Percentiles rank a stretch among this genome's conserved stretches.
phyloP scores from a whole-genome alignment of 495 filamentous ascomycete species.

The Tuber magnatum region DNA sequence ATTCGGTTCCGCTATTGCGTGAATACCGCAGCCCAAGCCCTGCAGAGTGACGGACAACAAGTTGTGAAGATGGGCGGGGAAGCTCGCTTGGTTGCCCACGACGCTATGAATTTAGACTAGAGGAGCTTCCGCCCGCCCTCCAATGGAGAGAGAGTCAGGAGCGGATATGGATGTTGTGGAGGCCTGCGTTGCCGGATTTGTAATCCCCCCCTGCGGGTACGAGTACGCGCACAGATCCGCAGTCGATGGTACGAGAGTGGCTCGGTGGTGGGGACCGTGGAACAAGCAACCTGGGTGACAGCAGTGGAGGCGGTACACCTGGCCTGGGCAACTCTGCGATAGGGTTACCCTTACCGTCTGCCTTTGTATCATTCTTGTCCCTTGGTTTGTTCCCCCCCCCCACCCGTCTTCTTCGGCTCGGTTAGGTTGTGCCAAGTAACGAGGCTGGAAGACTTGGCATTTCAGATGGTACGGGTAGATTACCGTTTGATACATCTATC shows the following conservation, averaged over 20 bases:
- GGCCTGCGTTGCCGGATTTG: not conserved
- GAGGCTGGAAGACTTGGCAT: not conserved
- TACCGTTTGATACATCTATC: too few relatives aligned
- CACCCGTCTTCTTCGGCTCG: not conserved
- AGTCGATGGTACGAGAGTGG: not conserved
- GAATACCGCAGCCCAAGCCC: slow-evolving; percentile 65
- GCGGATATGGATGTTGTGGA: not conserved
- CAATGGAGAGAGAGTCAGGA: not conserved
- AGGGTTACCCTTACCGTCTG: not conserved
- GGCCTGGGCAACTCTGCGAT: not conserved
- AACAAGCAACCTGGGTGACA: too few relatives aligned
- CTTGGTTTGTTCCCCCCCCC: not conserved
- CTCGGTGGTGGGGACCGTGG: not conserved
- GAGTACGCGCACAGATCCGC: not conserved
- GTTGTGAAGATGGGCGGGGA: slow-evolving; percentile 80
- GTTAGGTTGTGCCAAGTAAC: too few relatives aligned
- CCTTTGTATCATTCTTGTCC: not conserved
- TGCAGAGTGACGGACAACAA: slow-evolving; percentile 57
- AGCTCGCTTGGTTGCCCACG: slow-evolving; percentile 80
- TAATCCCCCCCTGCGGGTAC: too few relatives aligned
- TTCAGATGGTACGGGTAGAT: too few relatives aligned
- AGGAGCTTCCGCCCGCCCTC: slow-evolving; percentile 55
- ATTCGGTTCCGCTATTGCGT: slow-evolving; percentile 83
- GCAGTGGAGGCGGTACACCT: not conserved
- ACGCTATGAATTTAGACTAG: slow-evolving; percentile 88